Evolutionary conservation across 805 yeast genomes (phyloP).

Genomic region (Ogataea wickerhamii): DNA sequence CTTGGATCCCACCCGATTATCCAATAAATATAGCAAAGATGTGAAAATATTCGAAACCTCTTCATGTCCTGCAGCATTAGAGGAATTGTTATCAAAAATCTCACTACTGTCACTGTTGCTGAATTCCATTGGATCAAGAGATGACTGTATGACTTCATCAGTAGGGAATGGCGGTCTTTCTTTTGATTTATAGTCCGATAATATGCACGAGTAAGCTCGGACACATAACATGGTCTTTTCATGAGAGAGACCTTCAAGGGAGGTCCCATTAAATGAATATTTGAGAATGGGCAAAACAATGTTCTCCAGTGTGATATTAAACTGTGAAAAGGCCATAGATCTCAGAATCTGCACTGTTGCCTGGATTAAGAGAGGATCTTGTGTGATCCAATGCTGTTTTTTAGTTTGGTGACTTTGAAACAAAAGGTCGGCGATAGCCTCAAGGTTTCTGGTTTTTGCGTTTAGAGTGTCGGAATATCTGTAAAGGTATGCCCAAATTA

Average conservation of each 20-base stretch:
- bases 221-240: slow-evolving; percentile 71
- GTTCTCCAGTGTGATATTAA: slow-evolving; percentile 76
- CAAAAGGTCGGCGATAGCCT: slow-evolving; percentile 56
- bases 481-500: slow-evolving; percentile 87
- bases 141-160: slow-evolving; percentile 39
- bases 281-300: slow-evolving; percentile 68
- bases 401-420: slow-evolving; percentile 42
- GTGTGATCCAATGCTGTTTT: slow-evolving; percentile 73
- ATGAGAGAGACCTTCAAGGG: slow-evolving; percentile 59
- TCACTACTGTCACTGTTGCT: slow-evolving; percentile 34
- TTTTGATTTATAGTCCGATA: slow-evolving; percentile 55
- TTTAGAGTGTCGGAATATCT: slow-evolving; percentile 86
- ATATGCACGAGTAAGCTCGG: slow-evolving; percentile 65
- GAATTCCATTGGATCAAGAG: slow-evolving; percentile 33
- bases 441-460: slow-evolving; percentile 77
- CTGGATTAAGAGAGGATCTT: slow-evolving; percentile 57
- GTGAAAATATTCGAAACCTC: slow-evolving; percentile 63
- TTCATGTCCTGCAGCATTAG: slow-evolving; percentile 57
- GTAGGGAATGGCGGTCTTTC: slow-evolving; percentile 75
- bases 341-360: slow-evolving; percentile 74
- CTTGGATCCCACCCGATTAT: slow-evolving; percentile 50
- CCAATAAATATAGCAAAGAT: slow-evolving; percentile 54
- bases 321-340: slow-evolving; percentile 72
- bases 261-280: slow-evolving; percentile 52
- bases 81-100: slow-evolving; percentile 41